Base-by-base conservation (phyloP, 2,329 filamentous ascomycete genomes). In the Colletotrichum acutatum region DNA sequence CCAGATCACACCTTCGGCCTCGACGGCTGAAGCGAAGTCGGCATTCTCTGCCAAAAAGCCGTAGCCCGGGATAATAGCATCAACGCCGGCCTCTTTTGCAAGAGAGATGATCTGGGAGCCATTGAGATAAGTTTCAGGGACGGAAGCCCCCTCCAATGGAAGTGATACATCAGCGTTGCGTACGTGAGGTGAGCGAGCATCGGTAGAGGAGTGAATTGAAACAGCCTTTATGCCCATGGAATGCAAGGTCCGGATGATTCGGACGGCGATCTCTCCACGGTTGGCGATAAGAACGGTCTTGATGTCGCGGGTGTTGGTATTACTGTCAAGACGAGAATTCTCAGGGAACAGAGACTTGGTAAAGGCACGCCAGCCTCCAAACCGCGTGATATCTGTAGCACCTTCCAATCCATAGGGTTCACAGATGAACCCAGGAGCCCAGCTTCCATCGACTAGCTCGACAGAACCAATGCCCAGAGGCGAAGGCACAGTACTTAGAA, bases 211-310 rank as follows among this genome's bases (percentile, higher is more conserved):
- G 80, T 94, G 94, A 62, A 94, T 86, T 0, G 92, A 92, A 4
- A 93, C 92, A 11, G 92, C 91, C 57, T 88, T 86, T 76, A 94
- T 90, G 30, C 91, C 91, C 78, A 93, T 89, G 74, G 90, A 87
- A 19, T 89, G 86, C 22, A 93, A 90, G 22, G 93, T 94, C 59
- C 88, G 85, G 74, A 91, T 90, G 52, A 95, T 92, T 69, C 93
- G 89, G 81, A 94, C 84, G 26, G 93, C 93, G 76, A 94, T 94
- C 78, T 94, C 92, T 74, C 92, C 93, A 75, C 93, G 87, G 78
- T 95, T 95, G 11, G 93, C 93, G 75, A 95, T 93, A 0, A 95
- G 85, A n/a, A 83, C 76, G 12, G 73, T 78, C 5, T 76, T 78
- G 16, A 82, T 77, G 4, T 42, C 4, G 54, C 37, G 22, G 9